Conservation (phyloP, 176 grass and related monocot species). For the Triticum dicoccoides region DNA sequence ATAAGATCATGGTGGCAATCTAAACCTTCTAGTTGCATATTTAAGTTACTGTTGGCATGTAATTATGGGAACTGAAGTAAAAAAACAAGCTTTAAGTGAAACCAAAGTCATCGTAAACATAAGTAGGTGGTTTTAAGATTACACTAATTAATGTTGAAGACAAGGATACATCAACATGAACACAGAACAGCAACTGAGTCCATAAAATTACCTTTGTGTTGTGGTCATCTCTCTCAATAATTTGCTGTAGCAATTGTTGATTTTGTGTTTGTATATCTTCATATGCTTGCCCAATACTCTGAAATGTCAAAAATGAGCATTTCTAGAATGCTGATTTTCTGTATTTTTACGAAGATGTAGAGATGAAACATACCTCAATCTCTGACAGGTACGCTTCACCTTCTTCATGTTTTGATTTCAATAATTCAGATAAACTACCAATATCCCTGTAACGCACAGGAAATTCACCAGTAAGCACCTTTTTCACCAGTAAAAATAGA, state of each 20-base stretch:
- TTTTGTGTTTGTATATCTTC: conserved; percentile 91
- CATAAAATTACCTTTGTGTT: conserved; percentile 78
- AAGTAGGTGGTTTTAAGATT: not conserved
- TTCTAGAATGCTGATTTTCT: not conserved
- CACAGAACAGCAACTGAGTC: conserved; percentile 4
- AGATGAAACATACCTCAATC: conserved; percentile 70
- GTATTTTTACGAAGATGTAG: conserved; percentile 10
- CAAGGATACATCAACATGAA: not conserved
- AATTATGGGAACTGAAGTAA: not conserved
- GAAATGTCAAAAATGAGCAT: conserved; percentile 18
- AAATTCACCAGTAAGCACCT: conserved; percentile 6
- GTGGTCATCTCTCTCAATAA: conserved; percentile 94
- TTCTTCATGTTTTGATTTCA: conserved; percentile 91
- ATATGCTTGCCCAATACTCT: conserved; percentile 92
- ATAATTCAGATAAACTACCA: conserved; percentile 46
- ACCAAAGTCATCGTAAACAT: not conserved
- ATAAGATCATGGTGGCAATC: not conserved
- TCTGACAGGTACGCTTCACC: conserved; percentile 68
- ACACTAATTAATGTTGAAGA: not conserved
- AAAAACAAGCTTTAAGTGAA: not conserved
- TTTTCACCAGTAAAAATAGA: conserved; percentile 4
- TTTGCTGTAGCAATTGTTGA: conserved; percentile 88
- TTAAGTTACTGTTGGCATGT: not conserved
- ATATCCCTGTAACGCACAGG: conserved; percentile 6
- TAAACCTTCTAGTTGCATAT: not conserved